These are phyloP conservation scores for Gelatoporia subvermispora DNA, from an alignment of 768 basidiomycete species.

Conservation along the genomic window DNA sequence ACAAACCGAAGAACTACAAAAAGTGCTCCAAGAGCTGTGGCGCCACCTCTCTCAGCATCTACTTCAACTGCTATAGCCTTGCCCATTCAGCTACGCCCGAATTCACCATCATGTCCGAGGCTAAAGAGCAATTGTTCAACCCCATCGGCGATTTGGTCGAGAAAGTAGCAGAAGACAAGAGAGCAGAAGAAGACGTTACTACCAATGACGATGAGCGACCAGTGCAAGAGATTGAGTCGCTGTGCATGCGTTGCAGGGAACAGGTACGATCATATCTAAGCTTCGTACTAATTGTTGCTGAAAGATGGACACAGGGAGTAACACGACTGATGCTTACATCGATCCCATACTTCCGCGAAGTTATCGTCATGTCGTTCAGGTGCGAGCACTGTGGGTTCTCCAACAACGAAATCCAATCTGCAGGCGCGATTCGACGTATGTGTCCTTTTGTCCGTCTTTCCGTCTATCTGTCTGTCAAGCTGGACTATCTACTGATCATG, in stretches of 20 bases:
- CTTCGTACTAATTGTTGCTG: not conserved
- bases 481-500: not conserved
- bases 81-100: too few species aligned
- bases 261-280: slow-evolving; percentile 50
- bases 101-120: too few species aligned
- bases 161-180: too few species aligned
- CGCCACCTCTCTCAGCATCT: too few species aligned
- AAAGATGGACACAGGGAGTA: slow-evolving; percentile 52
- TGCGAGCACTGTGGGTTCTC: slow-evolving; percentile 87
- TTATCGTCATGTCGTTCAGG: slow-evolving; percentile 94
- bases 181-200: slow-evolving; percentile 1
- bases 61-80: too few species aligned
- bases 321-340: slow-evolving; percentile 87
- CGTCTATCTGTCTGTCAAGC: not conserved
- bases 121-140: too few species aligned
- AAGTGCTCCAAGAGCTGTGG: too few species aligned
- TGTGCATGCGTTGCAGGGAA: slow-evolving; percentile 92
- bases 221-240: slow-evolving; percentile 80
- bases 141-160: too few species aligned
- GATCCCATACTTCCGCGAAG: slow-evolving; percentile 93
- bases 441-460: slow-evolving; percentile 5
- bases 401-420: slow-evolving; percentile 95
- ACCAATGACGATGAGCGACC: slow-evolving; percentile 54
- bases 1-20: too few species aligned
- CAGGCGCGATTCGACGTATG: slow-evolving; percentile 80